Evolutionary conservation across 2,329 filamentous ascomycete genomes (phyloP).

Genomic region (Orbilia blumenaviensis): DNA sequence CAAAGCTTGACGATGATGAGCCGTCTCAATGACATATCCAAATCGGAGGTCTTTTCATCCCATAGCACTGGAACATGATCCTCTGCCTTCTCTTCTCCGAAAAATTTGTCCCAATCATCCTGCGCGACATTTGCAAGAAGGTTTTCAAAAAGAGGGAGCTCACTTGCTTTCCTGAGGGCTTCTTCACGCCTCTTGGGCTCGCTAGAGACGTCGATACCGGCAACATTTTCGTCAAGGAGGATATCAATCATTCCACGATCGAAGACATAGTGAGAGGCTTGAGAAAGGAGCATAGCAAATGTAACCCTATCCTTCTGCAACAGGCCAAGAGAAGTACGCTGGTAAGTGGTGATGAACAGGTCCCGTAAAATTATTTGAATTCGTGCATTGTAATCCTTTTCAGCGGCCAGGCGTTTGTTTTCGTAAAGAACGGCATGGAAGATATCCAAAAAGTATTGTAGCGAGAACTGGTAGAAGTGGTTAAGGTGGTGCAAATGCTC

Average conservation of each 20-base stretch:
- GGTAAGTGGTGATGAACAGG: slow-evolving; percentile 91
- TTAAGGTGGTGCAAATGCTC: slow-evolving; percentile 98
- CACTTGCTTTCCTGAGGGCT: slow-evolving; percentile 73
- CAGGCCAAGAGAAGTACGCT: slow-evolving; percentile 89
- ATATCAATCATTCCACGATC: slow-evolving; percentile 87
- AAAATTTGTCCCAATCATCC: slow-evolving; percentile 80
- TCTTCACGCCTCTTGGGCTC: slow-evolving; percentile 72
- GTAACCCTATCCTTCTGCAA: slow-evolving; percentile 95
- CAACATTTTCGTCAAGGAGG: slow-evolving; percentile 79
- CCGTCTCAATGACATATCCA: slow-evolving; percentile 81
- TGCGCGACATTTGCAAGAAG: slow-evolving; percentile 71
- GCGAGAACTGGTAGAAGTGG: slow-evolving; percentile 98
- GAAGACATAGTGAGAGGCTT: slow-evolving; percentile 96
- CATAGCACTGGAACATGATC: slow-evolving; percentile 80
- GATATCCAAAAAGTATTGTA: slow-evolving; percentile 97
- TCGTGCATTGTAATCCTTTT: slow-evolving; percentile 78
- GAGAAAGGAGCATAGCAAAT: slow-evolving; percentile 90
- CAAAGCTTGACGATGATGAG: slow-evolving; percentile 92
- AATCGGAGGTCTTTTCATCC: slow-evolving; percentile 66
- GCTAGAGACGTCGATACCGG: slow-evolving; percentile 81
- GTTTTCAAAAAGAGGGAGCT: slow-evolving; percentile 77
- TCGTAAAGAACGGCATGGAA: slow-evolving; percentile 89
- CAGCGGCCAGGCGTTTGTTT: slow-evolving; percentile 76
- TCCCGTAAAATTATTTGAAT: slow-evolving; percentile 91
- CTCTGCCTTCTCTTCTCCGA: slow-evolving; percentile 85